Evolutionary conservation across 1,139 yeast genomes (phyloP).

Genomic region (Debaryomycetaceae sp.): DNA sequence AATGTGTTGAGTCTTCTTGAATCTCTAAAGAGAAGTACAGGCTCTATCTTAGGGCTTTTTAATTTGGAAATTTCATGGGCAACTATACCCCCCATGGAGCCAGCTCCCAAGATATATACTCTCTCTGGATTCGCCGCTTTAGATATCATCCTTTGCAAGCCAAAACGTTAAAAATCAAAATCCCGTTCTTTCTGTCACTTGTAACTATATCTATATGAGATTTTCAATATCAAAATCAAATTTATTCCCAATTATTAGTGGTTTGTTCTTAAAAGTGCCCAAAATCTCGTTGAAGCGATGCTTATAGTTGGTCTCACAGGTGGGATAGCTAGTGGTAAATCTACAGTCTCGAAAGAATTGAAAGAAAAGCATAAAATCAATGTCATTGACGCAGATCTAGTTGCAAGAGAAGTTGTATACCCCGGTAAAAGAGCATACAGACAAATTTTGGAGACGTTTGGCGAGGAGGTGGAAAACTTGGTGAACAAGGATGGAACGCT

Average conservation of each 20-base stretch:
- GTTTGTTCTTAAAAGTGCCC: background rate
- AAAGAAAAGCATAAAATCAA: slow-evolving; percentile 50
- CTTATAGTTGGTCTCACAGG: slow-evolving; percentile 92
- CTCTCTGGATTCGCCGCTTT: background rate
- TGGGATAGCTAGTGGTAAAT: slow-evolving; percentile 93
- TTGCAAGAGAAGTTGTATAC: slow-evolving; percentile 80
- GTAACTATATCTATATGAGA: background rate
- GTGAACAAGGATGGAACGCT: slow-evolving; percentile 47
- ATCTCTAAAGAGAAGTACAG: slow-evolving; percentile 42
- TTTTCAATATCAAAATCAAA: too few species aligned
- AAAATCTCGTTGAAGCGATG: slow-evolving; percentile 40
- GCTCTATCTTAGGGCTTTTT: slow-evolving; percentile 20
- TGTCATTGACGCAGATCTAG: slow-evolving; percentile 83
- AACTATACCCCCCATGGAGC: slow-evolving; percentile 40
- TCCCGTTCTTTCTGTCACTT: too few species aligned
- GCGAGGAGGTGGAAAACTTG: slow-evolving; percentile 52
- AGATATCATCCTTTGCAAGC: background rate
- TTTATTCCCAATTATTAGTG: background rate
- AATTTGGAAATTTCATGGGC: slow-evolving; percentile 35
- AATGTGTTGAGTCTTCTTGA: slow-evolving; percentile 37
- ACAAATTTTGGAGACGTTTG: slow-evolving; percentile 60
- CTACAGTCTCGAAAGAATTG: slow-evolving; percentile 74
- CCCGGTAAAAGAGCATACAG: slow-evolving; percentile 76
- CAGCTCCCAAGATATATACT: slow-evolving; percentile 41
- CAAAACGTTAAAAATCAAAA: background rate